Evolutionary conservation across 306 rosid genomes (phyloP), one percentile per base, ranked within the genome.

Genomic region (Gastrolobium bilobum): DNA sequence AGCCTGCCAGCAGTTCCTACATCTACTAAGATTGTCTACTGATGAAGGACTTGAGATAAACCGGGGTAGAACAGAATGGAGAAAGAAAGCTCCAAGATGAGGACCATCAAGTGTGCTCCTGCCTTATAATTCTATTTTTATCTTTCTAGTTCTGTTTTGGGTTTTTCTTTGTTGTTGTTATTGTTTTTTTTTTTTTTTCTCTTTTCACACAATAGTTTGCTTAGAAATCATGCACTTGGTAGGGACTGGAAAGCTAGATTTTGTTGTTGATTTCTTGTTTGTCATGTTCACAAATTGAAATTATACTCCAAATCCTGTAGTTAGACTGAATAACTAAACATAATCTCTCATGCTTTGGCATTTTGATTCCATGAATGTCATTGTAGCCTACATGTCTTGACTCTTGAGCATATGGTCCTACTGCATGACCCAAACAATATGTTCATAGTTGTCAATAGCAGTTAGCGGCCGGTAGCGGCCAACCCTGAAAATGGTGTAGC

Each of bases 61-160:
- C 81, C 83, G 97, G 29, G 99, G 98, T 35, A 80, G 98, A 65
- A 90, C 99, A 0, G 88, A 85, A 67, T 95, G 99, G 99, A 90
- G 99, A 84, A 90, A 90, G 88, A 95, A 95, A 83, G 84, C 85
- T 43, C 85, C 90, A 65, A 90, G 93, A 90, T 87, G 80, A 93
- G 44, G 76, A 70, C 40, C 64, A 15, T 71, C 26, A 37, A 42
- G 61, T 61, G 68, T 30, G 63, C 39, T 37, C 38, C 52, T 29
- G 26, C 6, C 39, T 60, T 64, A 13, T 54, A 66, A 51, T 79
- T 75, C 63, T 68, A 13, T 46, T 47, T 13, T 10, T 26, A 6
- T 64, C 39, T 59, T 26, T 53, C 71, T 30, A 66, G 65, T 47
- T 52, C 42, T 10, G 7, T 88, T 71, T 63, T 50, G 59, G 11